A percentile compares a stretch with the other conserved stretches of the same genome.
phyloP scores from a whole-genome alignment of 192 early-diverging fungal species.

The Thamnidium elegans region DNA sequence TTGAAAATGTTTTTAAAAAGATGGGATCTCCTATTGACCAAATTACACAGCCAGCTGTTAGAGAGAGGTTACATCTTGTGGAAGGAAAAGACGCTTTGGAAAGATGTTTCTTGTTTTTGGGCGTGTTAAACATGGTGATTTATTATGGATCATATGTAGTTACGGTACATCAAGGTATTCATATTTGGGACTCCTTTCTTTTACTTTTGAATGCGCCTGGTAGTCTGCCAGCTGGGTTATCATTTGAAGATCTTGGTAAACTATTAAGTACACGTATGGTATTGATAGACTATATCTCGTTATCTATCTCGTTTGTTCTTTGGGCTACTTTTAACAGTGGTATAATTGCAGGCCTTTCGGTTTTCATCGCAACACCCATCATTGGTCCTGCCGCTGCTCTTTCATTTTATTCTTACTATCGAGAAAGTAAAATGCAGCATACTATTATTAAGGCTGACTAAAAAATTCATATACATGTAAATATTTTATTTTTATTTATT shows the following conservation, averaged over 20 bases:
- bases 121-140: slow-evolving; percentile 8
- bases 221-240: background rate
- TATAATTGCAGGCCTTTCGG: background rate
- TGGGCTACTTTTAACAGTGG: slow-evolving; percentile 19
- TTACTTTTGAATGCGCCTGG: slow-evolving; percentile 9
- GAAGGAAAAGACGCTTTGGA: slow-evolving; percentile 17
- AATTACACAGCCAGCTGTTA: too few species aligned
- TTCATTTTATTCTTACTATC: slow-evolving; percentile 17
- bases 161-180: background rate
- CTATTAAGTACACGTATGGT: slow-evolving; percentile 1
- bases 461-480: too few species aligned
- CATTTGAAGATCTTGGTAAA: background rate
- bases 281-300: slow-evolving; percentile 7
- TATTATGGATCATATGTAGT: slow-evolving; percentile 5
- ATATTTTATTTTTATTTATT: slow-evolving; percentile 18
- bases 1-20: background rate
- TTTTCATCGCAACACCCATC: background rate
- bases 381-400: slow-evolving; percentile 17
- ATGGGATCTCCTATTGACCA: background rate
- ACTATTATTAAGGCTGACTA: too few species aligned
- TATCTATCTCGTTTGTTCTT: background rate
- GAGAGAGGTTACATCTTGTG: background rate
- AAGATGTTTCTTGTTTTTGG: slow-evolving; percentile 14
- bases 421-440: slow-evolving; percentile 11
- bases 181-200: slow-evolving; percentile 4